These are phyloP conservation scores for Lanmaoa rubissima DNA, from an alignment of 768 basidiomycete genomes.

Conservation along the genomic window DNA sequence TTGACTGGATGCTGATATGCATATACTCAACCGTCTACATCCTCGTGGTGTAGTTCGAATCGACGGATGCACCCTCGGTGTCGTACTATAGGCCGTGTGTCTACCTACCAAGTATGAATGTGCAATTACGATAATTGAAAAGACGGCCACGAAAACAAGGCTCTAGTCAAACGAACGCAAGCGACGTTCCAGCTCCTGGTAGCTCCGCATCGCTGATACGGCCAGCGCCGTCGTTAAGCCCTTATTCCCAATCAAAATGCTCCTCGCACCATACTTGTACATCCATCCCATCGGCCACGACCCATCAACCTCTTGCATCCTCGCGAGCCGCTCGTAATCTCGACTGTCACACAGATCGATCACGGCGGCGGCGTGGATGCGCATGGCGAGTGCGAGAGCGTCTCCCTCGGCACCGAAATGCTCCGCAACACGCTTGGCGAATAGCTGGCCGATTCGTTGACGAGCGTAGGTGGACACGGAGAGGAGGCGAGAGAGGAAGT, in stretches of 20 bases:
- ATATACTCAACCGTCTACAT: neutral
- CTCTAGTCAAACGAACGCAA: slow-evolving; percentile 15
- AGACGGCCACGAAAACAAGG: neutral
- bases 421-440: slow-evolving; percentile 15
- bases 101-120: neutral
- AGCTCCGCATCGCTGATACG: slow-evolving; percentile 14
- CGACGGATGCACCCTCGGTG: too few species aligned
- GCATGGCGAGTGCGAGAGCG: slow-evolving; percentile 20
- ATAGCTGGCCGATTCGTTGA: slow-evolving; percentile 9
- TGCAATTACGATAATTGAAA: neutral
- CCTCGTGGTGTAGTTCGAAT: neutral
- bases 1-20: neutral
- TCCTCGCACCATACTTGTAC: slow-evolving; percentile 9
- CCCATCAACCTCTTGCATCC: slow-evolving; percentile 20
- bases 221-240: slow-evolving; percentile 24
- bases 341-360: slow-evolving; percentile 13
- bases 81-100: too few species aligned
- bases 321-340: slow-evolving; percentile 16
- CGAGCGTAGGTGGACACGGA: slow-evolving; percentile 20
- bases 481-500: slow-evolving; percentile 22
- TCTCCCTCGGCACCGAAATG: slow-evolving; percentile 19
- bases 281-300: slow-evolving; percentile 25
- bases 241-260: slow-evolving; percentile 14
- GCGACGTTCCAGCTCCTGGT: slow-evolving; percentile 11
- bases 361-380: slow-evolving; percentile 8